Evolutionary conservation across 208 protist genomes (phyloP).

Genomic region (Acanthamoeba royreba): DNA sequence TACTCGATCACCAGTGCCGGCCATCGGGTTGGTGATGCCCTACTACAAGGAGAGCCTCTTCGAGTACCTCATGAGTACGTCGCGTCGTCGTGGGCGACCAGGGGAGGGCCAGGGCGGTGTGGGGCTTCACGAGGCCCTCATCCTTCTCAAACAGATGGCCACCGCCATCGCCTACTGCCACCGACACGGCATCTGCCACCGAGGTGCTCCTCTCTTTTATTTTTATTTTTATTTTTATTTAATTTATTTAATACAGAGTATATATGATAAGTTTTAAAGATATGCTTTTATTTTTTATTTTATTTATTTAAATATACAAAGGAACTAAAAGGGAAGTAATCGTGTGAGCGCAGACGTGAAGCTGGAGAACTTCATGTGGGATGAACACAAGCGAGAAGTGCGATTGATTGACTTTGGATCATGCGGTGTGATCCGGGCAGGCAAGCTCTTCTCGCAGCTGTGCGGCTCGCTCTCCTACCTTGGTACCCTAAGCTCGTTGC

Average conservation of each 20-base stretch:
- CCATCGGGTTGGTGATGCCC: background rate
- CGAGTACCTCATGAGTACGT: background rate
- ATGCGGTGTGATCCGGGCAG: background rate
- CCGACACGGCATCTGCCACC: background rate
- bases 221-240: background rate
- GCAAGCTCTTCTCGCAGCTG: conserved; percentile 1
- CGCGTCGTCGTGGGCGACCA: background rate
- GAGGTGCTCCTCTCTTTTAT: too few species aligned
- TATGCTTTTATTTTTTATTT: background rate
- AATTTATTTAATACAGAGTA: too few species aligned
- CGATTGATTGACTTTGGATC: conserved; percentile 25
- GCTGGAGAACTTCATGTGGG: conserved; percentile 23
- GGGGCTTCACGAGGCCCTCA: background rate
- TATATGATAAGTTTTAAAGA: too few species aligned
- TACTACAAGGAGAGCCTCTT: background rate
- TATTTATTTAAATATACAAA: background rate
- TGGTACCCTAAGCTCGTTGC: background rate
- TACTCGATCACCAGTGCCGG: too few species aligned
- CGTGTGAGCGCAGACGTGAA: background rate
- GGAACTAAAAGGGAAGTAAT: too few species aligned
- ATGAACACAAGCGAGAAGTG: background rate
- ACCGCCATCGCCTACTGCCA: background rate
- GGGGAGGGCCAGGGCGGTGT: too few species aligned
- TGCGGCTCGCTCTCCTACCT: background rate
- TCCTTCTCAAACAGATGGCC: background rate